These are phyloP conservation scores for Chrysochromulina tobinii DNA, from an alignment of 78 protist genomes.

Conservation along the genomic window DNA sequence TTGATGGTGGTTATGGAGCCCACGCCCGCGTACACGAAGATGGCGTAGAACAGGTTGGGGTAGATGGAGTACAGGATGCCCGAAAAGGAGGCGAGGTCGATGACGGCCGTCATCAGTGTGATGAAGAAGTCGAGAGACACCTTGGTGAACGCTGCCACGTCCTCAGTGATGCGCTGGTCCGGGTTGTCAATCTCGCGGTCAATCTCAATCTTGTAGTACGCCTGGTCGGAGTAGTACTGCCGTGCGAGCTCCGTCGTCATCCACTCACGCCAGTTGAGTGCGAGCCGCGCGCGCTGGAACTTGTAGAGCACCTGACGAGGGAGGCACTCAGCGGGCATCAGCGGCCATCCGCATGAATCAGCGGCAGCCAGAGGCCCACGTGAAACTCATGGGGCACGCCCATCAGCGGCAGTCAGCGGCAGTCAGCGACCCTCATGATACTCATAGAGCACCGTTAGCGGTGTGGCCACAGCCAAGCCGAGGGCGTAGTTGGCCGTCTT, in stretches of 20 bases:
- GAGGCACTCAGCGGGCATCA: too few relatives aligned
- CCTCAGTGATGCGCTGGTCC: constrained; percentile 59
- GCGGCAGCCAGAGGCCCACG: too few relatives aligned
- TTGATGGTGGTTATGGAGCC: not conserved
- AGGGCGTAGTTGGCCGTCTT: not conserved
- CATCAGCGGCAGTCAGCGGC: too few relatives aligned
- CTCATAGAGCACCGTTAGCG: constrained; percentile 2
- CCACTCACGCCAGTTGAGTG: constrained; percentile 38
- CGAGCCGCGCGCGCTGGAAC: constrained; percentile 18
- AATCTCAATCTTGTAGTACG: not conserved
- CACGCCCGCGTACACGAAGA: constrained; percentile 19
- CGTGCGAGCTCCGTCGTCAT: not conserved
- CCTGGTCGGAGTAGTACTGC: not conserved
- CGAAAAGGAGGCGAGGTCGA: constrained; percentile 58
- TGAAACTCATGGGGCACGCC: too few relatives aligned
- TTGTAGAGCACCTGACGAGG: too few relatives aligned
- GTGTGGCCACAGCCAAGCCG: constrained; percentile 15
- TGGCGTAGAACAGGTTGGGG: constrained; percentile 35
- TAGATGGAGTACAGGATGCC: constrained; percentile 49
- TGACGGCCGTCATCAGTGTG: constrained; percentile 39
- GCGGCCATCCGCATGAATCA: too few relatives aligned
- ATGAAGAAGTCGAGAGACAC: constrained; percentile 39
- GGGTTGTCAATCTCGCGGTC: constrained; percentile 54
- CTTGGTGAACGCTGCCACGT: constrained; percentile 1
- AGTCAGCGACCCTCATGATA: too few relatives aligned